Conservation (phyloP, 2,329 filamentous ascomycete genomes). For the Cytospora mali region DNA sequence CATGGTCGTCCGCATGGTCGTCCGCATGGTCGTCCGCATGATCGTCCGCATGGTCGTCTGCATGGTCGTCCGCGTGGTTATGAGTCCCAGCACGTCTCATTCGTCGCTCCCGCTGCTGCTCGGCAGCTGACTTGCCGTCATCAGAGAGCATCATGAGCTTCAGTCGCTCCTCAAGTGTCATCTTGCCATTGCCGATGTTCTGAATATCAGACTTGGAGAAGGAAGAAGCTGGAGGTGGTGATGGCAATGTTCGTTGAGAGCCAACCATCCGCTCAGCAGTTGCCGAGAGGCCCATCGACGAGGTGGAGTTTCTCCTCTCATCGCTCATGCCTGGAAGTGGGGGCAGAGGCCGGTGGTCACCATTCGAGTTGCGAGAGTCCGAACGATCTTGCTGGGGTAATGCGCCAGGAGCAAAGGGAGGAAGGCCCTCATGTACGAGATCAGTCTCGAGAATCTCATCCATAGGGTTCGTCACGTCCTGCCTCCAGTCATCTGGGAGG, state of each 20-base stretch:
- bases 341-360: conserved; percentile 81
- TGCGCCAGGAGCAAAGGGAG: conserved; percentile 48
- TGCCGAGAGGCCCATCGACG: conserved; percentile 66
- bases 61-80: conserved; percentile 42
- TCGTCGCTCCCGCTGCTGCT: conserved; percentile 69
- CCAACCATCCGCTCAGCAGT: conserved; percentile 72
- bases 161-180: conserved; percentile 84
- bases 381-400: conserved; percentile 64
- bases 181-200: conserved; percentile 71
- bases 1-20: conserved; percentile 45
- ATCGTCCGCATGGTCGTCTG: conserved; percentile 43
- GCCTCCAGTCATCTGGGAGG: conserved; percentile 94
- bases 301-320: conserved; percentile 51
- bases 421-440: conserved; percentile 61
- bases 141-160: conserved; percentile 87
- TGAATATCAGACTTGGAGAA: conserved; percentile 75
- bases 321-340: conserved; percentile 50
- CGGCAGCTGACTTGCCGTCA: conserved; percentile 63
- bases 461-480: conserved; percentile 49
- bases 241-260: conserved; percentile 69
- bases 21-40: conserved; percentile 47
- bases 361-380: conserved; percentile 76
- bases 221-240: conserved; percentile 69
- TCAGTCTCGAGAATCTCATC: conserved; percentile 74
- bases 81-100: conserved; percentile 64